Evolutionary conservation across 2,329 filamentous ascomycete species (phyloP).

Genomic region (Samsoniella hepiali): DNA sequence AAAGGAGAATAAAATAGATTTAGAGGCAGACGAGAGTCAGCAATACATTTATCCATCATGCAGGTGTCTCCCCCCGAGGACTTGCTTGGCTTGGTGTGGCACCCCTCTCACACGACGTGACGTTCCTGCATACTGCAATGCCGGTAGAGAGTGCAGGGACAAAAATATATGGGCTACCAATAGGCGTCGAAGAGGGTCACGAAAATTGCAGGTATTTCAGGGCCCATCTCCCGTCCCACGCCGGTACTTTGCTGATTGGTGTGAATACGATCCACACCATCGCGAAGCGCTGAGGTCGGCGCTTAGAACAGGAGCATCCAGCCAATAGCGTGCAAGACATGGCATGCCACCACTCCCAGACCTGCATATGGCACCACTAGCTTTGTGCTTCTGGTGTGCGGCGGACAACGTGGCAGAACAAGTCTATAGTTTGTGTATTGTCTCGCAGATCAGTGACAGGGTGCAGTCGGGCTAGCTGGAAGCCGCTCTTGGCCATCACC

Average conservation of each 20-base stretch:
- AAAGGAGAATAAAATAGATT: conserved; percentile 1
- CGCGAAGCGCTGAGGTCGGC: conserved; percentile 18
- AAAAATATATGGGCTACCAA: neutral
- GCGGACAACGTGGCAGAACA: conserved; percentile 12
- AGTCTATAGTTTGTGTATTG: conserved; percentile 1
- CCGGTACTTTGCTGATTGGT: conserved; percentile 16
- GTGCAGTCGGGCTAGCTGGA: conserved; percentile 40
- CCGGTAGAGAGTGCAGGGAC: neutral
- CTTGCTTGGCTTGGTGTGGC: neutral
- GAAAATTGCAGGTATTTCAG: neutral
- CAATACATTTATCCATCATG: conserved; percentile 8
- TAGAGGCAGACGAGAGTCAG: neutral
- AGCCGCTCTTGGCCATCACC: conserved; percentile 52
- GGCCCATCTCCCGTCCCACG: neutral
- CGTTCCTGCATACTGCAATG: conserved; percentile 16
- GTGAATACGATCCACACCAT: conserved; percentile 15
- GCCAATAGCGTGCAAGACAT: conserved; percentile 13
- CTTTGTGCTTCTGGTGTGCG: neutral
- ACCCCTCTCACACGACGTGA: conserved; percentile 1
- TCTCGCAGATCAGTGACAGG: conserved; percentile 20
- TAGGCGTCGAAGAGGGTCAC: neutral
- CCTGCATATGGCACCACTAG: conserved; percentile 1
- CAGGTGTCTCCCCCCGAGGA: neutral
- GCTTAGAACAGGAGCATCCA: neutral
- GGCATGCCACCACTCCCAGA: neutral